Percentiles rank a stretch among this genome's conserved stretches.
Evolutionary conservation across 352 stramenopile genomes (phyloP).

Genomic region (Peronospora belbahrii): DNA sequence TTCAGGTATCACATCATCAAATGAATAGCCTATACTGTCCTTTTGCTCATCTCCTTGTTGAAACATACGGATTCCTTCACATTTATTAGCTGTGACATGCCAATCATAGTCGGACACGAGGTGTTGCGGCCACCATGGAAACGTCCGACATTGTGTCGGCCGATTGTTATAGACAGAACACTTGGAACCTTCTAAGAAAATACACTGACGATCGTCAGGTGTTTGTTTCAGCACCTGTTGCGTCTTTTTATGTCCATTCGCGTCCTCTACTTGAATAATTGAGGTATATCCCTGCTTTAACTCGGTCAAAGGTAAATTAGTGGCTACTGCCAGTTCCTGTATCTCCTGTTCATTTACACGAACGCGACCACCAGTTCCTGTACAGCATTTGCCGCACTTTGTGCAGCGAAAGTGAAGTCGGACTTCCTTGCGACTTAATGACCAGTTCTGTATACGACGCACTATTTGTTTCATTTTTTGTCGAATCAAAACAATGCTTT

Average conservation of each 20-base stretch:
- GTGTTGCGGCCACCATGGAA: constrained; percentile 76
- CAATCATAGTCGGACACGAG: constrained; percentile 77
- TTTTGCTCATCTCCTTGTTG: background rate
- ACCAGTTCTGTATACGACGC: constrained; percentile 29
- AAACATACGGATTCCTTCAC: constrained; percentile 46
- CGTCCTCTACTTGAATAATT: constrained; percentile 14
- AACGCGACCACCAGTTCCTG: constrained; percentile 51
- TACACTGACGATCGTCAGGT: constrained; percentile 44
- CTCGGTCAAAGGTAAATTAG: constrained; percentile 22
- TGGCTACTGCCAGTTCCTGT: constrained; percentile 31
- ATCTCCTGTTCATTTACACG: constrained; percentile 60
- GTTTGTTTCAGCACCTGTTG: constrained; percentile 44
- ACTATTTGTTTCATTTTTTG: background rate
- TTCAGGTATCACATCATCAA: constrained; percentile 53
- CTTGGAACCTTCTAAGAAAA: constrained; percentile 58
- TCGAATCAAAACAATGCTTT: too few relatives aligned
- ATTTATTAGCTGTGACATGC: constrained; percentile 46
- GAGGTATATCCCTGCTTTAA: constrained; percentile 35
- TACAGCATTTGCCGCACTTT: constrained; percentile 74
- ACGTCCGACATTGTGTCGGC: constrained; percentile 74
- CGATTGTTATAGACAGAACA: constrained; percentile 63
- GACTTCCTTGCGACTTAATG: constrained; percentile 22
- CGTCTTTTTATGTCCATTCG: constrained; percentile 9
- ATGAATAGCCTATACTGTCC: constrained; percentile 14
- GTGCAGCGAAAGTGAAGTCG: constrained; percentile 62